Percentiles rank a stretch among this genome's conserved stretches.
Evolutionary conservation across 2,329 filamentous ascomycete species (phyloP).

Genomic region (Cladosporium colombiae): DNA sequence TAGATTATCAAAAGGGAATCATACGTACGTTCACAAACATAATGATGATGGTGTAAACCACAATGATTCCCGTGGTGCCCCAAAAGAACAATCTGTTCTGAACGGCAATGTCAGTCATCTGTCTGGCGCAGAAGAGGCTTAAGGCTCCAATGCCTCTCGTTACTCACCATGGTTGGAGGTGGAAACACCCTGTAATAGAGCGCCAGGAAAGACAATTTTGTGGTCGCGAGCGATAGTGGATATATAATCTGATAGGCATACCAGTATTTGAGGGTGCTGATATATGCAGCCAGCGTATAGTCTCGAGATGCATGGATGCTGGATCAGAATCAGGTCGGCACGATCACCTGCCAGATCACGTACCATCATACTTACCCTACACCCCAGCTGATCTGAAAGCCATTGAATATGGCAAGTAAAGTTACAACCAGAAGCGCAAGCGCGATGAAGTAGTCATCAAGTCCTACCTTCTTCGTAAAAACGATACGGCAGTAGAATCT

Average conservation of each 20-base stretch:
- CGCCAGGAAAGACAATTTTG: conserved; percentile 30
- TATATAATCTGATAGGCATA: conserved; percentile 34
- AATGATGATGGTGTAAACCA: conserved; percentile 2
- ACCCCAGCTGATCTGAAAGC: conserved; percentile 14
- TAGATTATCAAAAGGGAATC: background rate
- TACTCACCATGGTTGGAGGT: conserved; percentile 2
- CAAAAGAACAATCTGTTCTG: conserved; percentile 1
- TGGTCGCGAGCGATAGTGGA: conserved; percentile 29
- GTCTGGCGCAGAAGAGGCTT: background rate
- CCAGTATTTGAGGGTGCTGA: conserved; percentile 30
- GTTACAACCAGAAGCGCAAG: background rate
- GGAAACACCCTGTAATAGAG: conserved; percentile 25
- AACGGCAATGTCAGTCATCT: background rate
- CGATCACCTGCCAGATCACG: background rate
- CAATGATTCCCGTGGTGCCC: background rate
- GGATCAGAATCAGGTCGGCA: background rate
- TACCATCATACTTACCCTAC: background rate
- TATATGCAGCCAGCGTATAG: background rate
- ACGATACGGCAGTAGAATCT: conserved; percentile 5
- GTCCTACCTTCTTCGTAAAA: background rate
- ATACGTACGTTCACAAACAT: conserved; percentile 4
- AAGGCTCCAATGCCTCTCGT: background rate
- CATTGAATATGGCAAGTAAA: conserved; percentile 3
- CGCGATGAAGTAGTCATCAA: conserved; percentile 11
- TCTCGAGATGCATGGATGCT: background rate